These are phyloP conservation scores for Prunus padus DNA, from an alignment of 306 rosid species.

Conservation along the genomic window DNA sequence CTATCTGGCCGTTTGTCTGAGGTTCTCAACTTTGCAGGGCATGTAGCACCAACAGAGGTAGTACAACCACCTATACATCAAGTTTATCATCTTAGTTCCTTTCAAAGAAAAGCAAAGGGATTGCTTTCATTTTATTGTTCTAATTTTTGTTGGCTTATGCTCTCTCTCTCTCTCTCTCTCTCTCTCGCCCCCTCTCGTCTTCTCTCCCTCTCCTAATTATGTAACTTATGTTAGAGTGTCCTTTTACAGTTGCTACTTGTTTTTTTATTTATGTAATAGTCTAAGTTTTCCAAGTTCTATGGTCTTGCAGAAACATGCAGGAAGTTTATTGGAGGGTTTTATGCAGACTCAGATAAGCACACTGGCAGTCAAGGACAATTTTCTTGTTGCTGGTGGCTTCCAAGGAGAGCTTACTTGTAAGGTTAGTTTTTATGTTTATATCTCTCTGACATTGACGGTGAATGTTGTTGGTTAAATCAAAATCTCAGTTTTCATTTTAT, in stretches of 20 bases:
- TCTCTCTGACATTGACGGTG: neutral
- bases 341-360: conserved; percentile 85
- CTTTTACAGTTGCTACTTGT: neutral
- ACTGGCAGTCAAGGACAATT: conserved; percentile 74
- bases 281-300: conserved; percentile 13
- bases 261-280: conserved; percentile 4
- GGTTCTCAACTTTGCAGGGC: conserved; percentile 78
- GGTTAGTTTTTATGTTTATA: conserved; percentile 37
- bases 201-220: neutral
- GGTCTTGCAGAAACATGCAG: conserved; percentile 53
- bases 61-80: neutral
- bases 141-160: neutral
- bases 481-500: neutral
- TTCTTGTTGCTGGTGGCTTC: conserved; percentile 87
- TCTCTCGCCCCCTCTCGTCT: neutral
- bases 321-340: conserved; percentile 80
- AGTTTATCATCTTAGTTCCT: conserved; percentile 15
- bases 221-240: neutral
- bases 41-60: conserved; percentile 86
- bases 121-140: neutral
- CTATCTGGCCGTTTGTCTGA: conserved; percentile 64
- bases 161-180: neutral
- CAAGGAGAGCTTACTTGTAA: conserved; percentile 95
- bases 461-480: neutral
- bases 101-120: neutral